Evolutionary conservation across 2,329 filamentous ascomycete species (phyloP).

Genomic region (Fusarium solani-melongenae): DNA sequence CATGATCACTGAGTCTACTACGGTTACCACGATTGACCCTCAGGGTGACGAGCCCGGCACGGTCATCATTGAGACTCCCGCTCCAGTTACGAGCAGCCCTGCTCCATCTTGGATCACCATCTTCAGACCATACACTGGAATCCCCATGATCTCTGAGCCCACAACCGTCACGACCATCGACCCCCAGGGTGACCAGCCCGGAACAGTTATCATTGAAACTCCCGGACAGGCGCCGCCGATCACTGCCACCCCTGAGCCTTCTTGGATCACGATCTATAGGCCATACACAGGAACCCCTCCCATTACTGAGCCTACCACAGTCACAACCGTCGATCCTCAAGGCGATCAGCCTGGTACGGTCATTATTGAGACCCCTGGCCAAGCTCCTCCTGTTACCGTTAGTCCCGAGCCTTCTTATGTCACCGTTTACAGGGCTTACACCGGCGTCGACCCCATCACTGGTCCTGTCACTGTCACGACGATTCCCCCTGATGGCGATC

Average conservation of each 20-base stretch:
- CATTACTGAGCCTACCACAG: too few species aligned
- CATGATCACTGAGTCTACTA: neutral
- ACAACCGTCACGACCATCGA: neutral
- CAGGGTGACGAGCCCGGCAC: neutral
- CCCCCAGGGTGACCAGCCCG: neutral
- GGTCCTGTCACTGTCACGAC: constrained; percentile 13
- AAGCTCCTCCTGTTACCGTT: neutral
- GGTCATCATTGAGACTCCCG: constrained; percentile 1
- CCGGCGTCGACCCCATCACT: constrained; percentile 13
- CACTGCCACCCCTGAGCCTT: neutral
- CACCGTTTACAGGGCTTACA: constrained; percentile 18
- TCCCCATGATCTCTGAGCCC: neutral
- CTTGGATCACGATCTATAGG: constrained; percentile 3
- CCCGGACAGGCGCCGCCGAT: neutral
- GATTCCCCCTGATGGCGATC: constrained; percentile 6
- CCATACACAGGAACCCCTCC: too few species aligned
- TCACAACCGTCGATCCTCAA: too few species aligned
- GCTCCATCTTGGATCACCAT: neutral
- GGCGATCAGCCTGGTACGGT: too few species aligned
- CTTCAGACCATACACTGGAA: neutral
- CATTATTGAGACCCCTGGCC: too few species aligned
- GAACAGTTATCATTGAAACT: constrained; percentile 6
- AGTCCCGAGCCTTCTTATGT: constrained; percentile 9
- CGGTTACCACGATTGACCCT: neutral
- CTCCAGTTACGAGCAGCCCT: neutral